phyloP scores from a whole-genome alignment of 306 rosid genomes.

The Prunus mira region DNA sequence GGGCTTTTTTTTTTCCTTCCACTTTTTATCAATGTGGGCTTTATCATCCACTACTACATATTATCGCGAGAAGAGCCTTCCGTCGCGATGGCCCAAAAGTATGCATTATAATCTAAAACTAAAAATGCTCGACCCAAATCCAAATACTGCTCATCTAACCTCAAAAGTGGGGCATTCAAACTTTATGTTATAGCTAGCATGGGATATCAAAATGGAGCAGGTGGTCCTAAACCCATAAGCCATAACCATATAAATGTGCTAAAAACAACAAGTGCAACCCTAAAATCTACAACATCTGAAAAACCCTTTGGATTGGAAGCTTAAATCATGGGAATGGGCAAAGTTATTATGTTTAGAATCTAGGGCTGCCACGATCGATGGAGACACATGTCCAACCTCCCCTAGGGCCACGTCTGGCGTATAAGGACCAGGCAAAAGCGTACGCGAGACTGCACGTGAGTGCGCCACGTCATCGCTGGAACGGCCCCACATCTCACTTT shows the following conservation, averaged over 20 bases:
- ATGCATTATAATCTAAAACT: not conserved
- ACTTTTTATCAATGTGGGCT: not conserved
- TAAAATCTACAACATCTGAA: not conserved
- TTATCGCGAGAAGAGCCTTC: no score
- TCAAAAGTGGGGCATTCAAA: no score
- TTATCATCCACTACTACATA: not conserved
- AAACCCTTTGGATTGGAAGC: not conserved
- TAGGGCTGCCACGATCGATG: slow-evolving; percentile 5
- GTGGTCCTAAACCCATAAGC: not conserved
- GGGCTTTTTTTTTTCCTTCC: not conserved
- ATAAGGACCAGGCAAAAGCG: slow-evolving; percentile 16
- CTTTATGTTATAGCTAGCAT: not conserved
- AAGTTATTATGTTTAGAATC: not conserved
- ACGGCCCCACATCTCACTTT: slow-evolving; percentile 22
- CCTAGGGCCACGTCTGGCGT: slow-evolving; percentile 34
- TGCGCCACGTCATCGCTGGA: slow-evolving; percentile 37
- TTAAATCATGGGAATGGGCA: not conserved
- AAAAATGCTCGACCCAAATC: not conserved
- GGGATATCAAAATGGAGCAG: not conserved
- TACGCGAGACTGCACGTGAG: slow-evolving; percentile 54
- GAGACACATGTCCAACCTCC: slow-evolving; percentile 46
- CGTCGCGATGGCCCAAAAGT: not conserved
- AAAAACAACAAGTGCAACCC: not conserved
- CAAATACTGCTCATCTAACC: no score
- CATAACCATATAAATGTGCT: not conserved